Evolutionary conservation across 345 rosid species (phyloP), one percentile per base, ranked within the genome.

Genomic region (Turritis glabra): DNA sequence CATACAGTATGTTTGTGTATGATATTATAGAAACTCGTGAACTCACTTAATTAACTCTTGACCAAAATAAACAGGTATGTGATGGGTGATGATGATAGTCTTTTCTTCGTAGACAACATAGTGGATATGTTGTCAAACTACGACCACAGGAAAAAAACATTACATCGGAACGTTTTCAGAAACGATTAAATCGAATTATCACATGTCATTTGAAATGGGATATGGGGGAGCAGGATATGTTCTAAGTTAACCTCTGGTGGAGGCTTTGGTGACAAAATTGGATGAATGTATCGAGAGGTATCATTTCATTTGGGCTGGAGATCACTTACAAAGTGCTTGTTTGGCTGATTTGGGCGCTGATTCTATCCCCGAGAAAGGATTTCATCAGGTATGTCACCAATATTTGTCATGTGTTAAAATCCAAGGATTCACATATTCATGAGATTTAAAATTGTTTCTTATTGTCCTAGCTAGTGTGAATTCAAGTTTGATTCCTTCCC

Each of bases 211-310:
- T 18, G 80, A 82, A 2, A 88, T 90, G 96, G 93, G 76, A 2
- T 88, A 51, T 44, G 96, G 91, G 17, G 96, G 96, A 73, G 90
- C 74, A 48, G 93, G 96, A 12, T 84, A 81, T 72, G 93, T 88
- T 63, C 44, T 88, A 75, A 90, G 96, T 52, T 90, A 84, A 53
- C 64, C 89, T 2, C 35, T 86, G 11, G 87, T 79, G 15, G 77
- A 82, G 64, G 72, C 71, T 15, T 53, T 90, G 81, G 85, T 76
- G 0, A 60, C 71, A 7, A 76, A 23, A 48, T 12, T 86, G 1
- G 93, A 90, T 50, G 82, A 69, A 12, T 90, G 91, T 29, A 73
- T 85, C 23, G 78, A 74, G 68, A 88, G 88, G 54, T 81, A 90
- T 30, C 75, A 84, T 6, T 9, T 22, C 51, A 59, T 82, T 67